Conservation (phyloP, 306 rosid genomes). For the Ochetophila trinervis region DNA sequence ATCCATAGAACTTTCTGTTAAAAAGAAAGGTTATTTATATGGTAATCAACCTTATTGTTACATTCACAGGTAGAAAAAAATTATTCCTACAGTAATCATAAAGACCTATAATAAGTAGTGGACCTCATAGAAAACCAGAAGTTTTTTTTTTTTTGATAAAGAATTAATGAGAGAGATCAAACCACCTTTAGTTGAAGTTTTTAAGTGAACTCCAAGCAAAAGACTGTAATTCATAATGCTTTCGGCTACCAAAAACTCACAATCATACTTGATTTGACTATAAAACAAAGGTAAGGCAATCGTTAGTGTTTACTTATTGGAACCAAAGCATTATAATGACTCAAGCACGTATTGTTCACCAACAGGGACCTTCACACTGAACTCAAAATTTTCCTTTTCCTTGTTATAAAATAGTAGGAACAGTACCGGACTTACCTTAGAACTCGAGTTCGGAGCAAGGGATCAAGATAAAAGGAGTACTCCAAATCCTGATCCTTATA, state of each 20-base stretch:
- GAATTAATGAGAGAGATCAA: background rate
- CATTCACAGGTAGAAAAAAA: no score
- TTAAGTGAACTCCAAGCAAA: conserved; percentile 36
- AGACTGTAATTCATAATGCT: conserved; percentile 52
- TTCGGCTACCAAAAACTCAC: conserved; percentile 43
- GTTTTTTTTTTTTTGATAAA: no score
- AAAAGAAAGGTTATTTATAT: background rate
- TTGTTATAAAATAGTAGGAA: background rate
- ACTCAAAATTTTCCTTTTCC: no score
- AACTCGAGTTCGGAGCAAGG: conserved; percentile 30
- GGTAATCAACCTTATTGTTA: no score
- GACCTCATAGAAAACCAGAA: no score
- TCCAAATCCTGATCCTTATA: conserved; percentile 45
- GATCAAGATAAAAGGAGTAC: conserved; percentile 38
- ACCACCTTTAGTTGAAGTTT: conserved; percentile 29
- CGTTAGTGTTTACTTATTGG: background rate
- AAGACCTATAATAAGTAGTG: background rate
- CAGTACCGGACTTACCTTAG: conserved; percentile 34
- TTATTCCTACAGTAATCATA: background rate
- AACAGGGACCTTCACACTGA: no score
- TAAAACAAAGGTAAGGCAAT: conserved; percentile 3
- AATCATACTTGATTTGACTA: conserved; percentile 50
- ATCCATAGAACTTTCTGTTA: conserved; percentile 22
- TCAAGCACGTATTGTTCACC: no score
- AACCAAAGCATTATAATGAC: background rate